Evolutionary conservation across 331 rosid genomes (phyloP).

Genomic region (Malus hybrid): DNA sequence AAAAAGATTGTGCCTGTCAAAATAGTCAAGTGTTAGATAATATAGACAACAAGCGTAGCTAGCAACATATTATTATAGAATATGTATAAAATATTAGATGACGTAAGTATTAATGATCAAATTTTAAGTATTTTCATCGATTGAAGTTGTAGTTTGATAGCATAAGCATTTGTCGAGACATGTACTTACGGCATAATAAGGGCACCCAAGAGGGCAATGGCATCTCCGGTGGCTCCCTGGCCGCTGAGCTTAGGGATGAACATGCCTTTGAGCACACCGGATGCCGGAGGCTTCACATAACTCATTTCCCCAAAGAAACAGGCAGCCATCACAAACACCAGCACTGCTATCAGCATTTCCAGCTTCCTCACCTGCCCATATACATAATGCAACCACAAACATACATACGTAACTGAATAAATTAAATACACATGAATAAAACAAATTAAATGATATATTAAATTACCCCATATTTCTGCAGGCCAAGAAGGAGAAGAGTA

Average conservation of each 20-base stretch:
- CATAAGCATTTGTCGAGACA: neutral
- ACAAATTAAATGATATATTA: no score
- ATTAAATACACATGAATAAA: no score
- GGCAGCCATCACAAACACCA: constrained; percentile 73
- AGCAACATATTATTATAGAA: no score
- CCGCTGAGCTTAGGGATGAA: constrained; percentile 47
- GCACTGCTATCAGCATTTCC: constrained; percentile 55
- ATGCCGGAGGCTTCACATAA: constrained; percentile 58
- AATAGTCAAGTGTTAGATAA: neutral
- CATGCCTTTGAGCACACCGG: constrained; percentile 36
- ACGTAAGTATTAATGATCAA: no score
- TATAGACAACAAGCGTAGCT: no score
- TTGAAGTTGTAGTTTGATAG: neutral
- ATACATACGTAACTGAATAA: no score
- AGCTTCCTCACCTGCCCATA: constrained; percentile 58
- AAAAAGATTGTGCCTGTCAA: constrained; percentile 77
- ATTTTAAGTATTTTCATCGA: neutral
- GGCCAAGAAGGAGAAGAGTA: constrained; percentile 71
- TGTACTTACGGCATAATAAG: constrained; percentile 70
- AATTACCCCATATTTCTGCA: constrained; percentile 81
- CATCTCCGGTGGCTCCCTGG: constrained; percentile 66
- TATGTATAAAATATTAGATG: no score
- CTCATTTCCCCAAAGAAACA: constrained; percentile 87
- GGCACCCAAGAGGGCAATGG: constrained; percentile 87
- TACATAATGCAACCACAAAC: neutral